A percentile compares a stretch with the other conserved stretches of the same genome.
These are phyloP conservation scores for Arachnomyces sp. DNA, from an alignment of 2,329 filamentous ascomycete genomes.

Conservation along the genomic window DNA sequence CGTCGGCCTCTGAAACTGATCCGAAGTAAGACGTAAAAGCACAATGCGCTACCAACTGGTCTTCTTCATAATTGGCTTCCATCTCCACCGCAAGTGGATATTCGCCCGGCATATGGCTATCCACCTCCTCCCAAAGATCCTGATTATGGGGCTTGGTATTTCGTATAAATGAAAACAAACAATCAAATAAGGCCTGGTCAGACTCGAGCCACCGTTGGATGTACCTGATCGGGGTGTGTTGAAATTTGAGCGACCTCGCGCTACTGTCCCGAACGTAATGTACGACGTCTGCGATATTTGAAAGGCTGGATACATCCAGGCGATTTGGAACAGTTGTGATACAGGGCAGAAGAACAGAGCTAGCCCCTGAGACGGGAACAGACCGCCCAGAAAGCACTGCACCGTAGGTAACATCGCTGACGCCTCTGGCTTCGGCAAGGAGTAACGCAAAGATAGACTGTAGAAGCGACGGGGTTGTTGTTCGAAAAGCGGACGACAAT, in stretches of 20 bases:
- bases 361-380: constrained; percentile 22
- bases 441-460: constrained; percentile 28
- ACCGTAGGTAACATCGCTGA: constrained; percentile 26
- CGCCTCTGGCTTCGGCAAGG: constrained; percentile 21
- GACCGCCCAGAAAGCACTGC: constrained; percentile 26
- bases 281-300: constrained; percentile 18
- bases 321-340: constrained; percentile 31
- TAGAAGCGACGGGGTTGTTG: constrained; percentile 24
- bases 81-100: constrained; percentile 30
- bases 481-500: constrained; percentile 18
- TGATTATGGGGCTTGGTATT: constrained; percentile 9
- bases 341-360: constrained; percentile 27
- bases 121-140: constrained; percentile 22
- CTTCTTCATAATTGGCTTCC: constrained; percentile 17
- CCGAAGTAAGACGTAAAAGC: constrained; percentile 21
- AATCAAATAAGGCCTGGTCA: constrained; percentile 26
- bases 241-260: constrained; percentile 24
- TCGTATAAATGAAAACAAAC: constrained; percentile 26
- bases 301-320: constrained; percentile 17
- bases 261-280: constrained; percentile 16
- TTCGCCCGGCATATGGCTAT: constrained; percentile 27
- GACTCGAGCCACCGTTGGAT: constrained; percentile 29
- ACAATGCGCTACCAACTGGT: constrained; percentile 19
- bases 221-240: constrained; percentile 28
- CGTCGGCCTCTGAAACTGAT: constrained; percentile 13